A percentile compares a stretch with the other conserved stretches of the same genome.
phyloP scores from a whole-genome alignment of 1,284 basidiomycete species.

The Apiotrichum sp. region DNA sequence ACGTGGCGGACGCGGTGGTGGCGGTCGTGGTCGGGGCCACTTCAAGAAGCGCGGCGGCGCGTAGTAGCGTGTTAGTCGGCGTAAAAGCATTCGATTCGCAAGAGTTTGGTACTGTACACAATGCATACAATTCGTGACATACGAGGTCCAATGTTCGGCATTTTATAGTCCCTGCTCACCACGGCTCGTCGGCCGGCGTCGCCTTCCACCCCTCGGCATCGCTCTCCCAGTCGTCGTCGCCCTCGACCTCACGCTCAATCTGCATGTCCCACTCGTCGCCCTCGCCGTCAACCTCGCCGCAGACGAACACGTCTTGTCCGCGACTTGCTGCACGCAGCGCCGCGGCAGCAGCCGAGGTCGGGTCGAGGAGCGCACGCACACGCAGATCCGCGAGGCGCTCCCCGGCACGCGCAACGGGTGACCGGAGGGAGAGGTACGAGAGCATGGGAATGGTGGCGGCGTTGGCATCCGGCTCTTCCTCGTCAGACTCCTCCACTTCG shows the following conservation, averaged over 20 bases:
- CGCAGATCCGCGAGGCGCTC: conserved; percentile 27
- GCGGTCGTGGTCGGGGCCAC: too few relatives aligned
- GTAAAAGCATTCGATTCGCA: too few relatives aligned
- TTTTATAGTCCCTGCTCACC: conserved; percentile 3
- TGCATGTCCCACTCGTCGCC: conserved; percentile 5
- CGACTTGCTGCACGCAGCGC: conserved; percentile 22
- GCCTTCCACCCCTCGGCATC: conserved; percentile 31
- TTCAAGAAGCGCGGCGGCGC: too few relatives aligned
- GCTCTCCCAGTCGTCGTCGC: conserved; percentile 32
- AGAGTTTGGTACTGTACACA: background rate
- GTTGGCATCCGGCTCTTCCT: background rate
- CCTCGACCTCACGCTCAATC: conserved; percentile 5
- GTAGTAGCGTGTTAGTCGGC: too few relatives aligned
- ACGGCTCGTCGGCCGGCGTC: conserved; percentile 20
- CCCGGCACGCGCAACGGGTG: conserved; percentile 12
- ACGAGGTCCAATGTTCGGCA: too few relatives aligned
- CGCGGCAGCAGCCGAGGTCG: conserved; percentile 17
- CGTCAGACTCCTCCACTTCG: background rate
- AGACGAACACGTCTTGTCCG: conserved; percentile 34
- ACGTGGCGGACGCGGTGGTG: too few relatives aligned
- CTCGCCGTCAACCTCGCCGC: conserved; percentile 19
- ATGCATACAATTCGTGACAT: background rate
- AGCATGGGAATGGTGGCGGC: background rate
- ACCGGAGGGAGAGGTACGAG: conserved; percentile 22
- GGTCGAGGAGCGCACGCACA: conserved; percentile 37